These are phyloP conservation scores for Phytophthora sp. DNA, from an alignment of 352 stramenopile genomes.

Conservation along the genomic window DNA sequence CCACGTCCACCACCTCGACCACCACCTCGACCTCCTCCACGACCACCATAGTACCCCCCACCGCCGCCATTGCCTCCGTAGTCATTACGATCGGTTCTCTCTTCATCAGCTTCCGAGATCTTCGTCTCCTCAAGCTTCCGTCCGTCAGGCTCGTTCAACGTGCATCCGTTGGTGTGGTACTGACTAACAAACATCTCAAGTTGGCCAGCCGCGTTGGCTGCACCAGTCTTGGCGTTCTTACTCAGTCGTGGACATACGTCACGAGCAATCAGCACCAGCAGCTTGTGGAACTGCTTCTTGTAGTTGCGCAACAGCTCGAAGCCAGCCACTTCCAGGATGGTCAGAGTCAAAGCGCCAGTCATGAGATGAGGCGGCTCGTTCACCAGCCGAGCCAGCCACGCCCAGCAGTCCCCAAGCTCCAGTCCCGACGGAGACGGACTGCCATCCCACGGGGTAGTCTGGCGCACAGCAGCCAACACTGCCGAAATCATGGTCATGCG, in stretches of 20 bases:
- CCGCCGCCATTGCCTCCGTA: conserved; percentile 20
- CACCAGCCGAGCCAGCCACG: conserved; percentile 69
- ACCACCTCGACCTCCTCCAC: conserved; percentile 34
- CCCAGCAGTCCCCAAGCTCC: conserved; percentile 71
- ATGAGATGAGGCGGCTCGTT: conserved; percentile 79
- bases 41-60: conserved; percentile 15
- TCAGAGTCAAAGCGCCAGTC: conserved; percentile 69
- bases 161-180: conserved; percentile 69
- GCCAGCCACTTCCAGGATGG: conserved; percentile 79
- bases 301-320: conserved; percentile 71
- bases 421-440: conserved; percentile 61
- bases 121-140: conserved; percentile 78
- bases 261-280: conserved; percentile 69
- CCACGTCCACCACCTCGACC: conserved; percentile 43
- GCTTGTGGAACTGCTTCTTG: conserved; percentile 82
- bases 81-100: conserved; percentile 59
- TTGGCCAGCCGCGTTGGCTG: conserved; percentile 74
- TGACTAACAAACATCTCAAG: conserved; percentile 77
- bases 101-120: conserved; percentile 66
- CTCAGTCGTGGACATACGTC: conserved; percentile 71
- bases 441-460: conserved; percentile 67
- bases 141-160: conserved; percentile 59
- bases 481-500: conserved; percentile 83
- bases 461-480: conserved; percentile 72
- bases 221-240: conserved; percentile 77